phyloP scores from a whole-genome alignment of 129 eudicot species.

The Dittrichia graveolens region DNA sequence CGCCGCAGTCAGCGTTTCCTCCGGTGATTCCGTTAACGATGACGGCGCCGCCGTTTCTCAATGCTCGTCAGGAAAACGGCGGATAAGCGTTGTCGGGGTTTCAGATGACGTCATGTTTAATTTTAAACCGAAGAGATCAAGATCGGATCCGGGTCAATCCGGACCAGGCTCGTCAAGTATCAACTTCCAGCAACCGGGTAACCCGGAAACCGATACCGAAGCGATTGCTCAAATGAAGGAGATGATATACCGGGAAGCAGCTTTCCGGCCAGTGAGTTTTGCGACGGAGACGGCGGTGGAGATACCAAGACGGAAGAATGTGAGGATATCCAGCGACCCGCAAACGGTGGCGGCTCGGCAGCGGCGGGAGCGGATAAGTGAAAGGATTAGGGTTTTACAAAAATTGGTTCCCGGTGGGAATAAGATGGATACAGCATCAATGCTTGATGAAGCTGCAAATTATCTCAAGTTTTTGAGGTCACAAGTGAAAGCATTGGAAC shows the following conservation, averaged over 20 bases:
- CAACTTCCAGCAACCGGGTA: constrained; percentile 66
- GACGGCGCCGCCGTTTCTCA: constrained; percentile 40
- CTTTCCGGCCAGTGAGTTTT: constrained; percentile 81
- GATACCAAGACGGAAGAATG: constrained; percentile 86
- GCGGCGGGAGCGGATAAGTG: constrained; percentile 86
- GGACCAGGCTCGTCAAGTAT: constrained; percentile 63
- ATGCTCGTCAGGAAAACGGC: constrained; percentile 34
- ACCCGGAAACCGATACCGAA: constrained; percentile 71
- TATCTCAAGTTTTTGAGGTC: constrained; percentile 89
- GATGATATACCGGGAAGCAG: constrained; percentile 91
- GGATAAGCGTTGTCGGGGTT: neutral
- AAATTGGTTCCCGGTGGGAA: constrained; percentile 88
- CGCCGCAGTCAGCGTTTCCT: constrained; percentile 28
- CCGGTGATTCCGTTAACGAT: constrained; percentile 38
- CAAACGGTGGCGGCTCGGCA: constrained; percentile 97
- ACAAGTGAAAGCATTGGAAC: constrained; percentile 82
- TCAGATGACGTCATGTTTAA: constrained; percentile 23
- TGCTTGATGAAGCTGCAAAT: constrained; percentile 98
- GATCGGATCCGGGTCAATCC: constrained; percentile 30
- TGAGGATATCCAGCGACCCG: constrained; percentile 78
- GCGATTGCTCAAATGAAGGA: constrained; percentile 97
- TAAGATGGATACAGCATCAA: constrained; percentile 97
- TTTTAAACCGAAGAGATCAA: constrained; percentile 45
- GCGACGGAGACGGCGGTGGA: constrained; percentile 52
- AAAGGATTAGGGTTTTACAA: constrained; percentile 89